phyloP scores from a whole-genome alignment of 306 rosid genomes.

The Rosa chinensis region DNA sequence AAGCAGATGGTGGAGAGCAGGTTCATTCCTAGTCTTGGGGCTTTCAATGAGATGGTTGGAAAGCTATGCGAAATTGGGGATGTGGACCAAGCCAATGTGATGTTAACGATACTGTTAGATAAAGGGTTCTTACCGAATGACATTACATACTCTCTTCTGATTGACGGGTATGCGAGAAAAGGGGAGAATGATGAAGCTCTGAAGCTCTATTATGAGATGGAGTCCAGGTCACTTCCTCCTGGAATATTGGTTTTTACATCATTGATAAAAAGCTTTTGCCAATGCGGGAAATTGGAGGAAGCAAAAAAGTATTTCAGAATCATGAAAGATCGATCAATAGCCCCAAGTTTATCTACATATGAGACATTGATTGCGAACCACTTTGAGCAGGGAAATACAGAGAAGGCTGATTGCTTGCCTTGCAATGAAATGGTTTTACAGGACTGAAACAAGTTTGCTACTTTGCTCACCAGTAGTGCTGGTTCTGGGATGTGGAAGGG shows the following conservation, averaged over 20 bases:
- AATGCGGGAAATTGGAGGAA: constrained; percentile 54
- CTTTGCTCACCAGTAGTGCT: background rate
- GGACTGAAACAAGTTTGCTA: constrained; percentile 22
- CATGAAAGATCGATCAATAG: constrained; percentile 56
- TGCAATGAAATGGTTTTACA: constrained; percentile 42
- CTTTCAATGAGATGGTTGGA: constrained; percentile 56
- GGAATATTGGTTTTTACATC: constrained; percentile 46
- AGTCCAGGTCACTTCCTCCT: constrained; percentile 49
- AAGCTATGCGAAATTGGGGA: constrained; percentile 56
- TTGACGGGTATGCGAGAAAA: constrained; percentile 51
- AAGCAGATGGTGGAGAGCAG: constrained; percentile 59
- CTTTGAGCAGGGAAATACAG: constrained; percentile 40
- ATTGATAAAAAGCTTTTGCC: constrained; percentile 50
- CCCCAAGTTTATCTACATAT: constrained; percentile 36
- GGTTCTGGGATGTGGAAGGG: background rate
- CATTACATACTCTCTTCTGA: constrained; percentile 47
- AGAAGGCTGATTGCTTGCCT: constrained; percentile 35
- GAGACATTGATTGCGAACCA: constrained; percentile 41
- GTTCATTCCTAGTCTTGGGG: constrained; percentile 57
- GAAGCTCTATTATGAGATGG: constrained; percentile 83
- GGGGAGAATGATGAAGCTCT: constrained; percentile 46
- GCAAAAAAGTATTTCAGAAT: constrained; percentile 59
- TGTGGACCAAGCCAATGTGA: constrained; percentile 44
- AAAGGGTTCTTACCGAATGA: constrained; percentile 61
- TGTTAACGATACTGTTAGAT: constrained; percentile 61